These are phyloP conservation scores for Candida gorgasii DNA, from an alignment of 805 yeast genomes.

Conservation along the genomic window DNA sequence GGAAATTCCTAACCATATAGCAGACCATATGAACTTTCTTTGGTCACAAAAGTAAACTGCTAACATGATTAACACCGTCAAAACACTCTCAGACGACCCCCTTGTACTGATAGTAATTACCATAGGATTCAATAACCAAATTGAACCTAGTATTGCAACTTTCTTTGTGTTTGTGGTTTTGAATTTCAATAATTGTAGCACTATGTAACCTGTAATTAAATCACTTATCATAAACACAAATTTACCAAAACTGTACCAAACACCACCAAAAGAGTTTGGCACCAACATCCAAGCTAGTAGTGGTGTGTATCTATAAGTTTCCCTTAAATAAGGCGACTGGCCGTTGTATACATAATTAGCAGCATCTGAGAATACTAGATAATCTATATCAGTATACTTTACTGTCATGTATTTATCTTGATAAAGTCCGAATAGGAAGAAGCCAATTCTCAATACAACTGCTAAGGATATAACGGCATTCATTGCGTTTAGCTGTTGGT, in stretches of 20 bases:
- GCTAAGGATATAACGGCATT: neutral
- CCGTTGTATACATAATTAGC: conserved; percentile 63
- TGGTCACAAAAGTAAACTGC: conserved; percentile 50
- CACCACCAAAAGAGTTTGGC: conserved; percentile 57
- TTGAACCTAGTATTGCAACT: conserved; percentile 44
- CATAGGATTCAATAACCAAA: conserved; percentile 95
- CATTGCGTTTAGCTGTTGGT: neutral
- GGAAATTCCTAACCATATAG: conserved; percentile 65
- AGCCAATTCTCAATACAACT: conserved; percentile 50
- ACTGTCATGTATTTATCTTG: conserved; percentile 82
- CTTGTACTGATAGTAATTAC: conserved; percentile 89
- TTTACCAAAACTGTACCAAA: conserved; percentile 70
- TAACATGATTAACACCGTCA: conserved; percentile 73
- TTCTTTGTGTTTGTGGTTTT: conserved; percentile 21
- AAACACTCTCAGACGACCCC: conserved; percentile 88
- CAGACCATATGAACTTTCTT: conserved; percentile 29
- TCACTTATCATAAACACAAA: conserved; percentile 75
- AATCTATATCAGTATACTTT: conserved; percentile 92
- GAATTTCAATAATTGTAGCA: conserved; percentile 41
- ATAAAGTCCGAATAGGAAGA: conserved; percentile 77
- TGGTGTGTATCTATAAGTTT: conserved; percentile 93
- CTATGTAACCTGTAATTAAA: conserved; percentile 71
- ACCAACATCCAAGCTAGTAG: conserved; percentile 77
- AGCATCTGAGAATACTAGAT: conserved; percentile 92
- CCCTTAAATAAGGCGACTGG: conserved; percentile 75